A percentile compares a stretch with the other conserved stretches of the same genome.
phyloP scores from a whole-genome alignment of 2,329 filamentous ascomycete genomes.

The Cercospora zeae-maydis region DNA sequence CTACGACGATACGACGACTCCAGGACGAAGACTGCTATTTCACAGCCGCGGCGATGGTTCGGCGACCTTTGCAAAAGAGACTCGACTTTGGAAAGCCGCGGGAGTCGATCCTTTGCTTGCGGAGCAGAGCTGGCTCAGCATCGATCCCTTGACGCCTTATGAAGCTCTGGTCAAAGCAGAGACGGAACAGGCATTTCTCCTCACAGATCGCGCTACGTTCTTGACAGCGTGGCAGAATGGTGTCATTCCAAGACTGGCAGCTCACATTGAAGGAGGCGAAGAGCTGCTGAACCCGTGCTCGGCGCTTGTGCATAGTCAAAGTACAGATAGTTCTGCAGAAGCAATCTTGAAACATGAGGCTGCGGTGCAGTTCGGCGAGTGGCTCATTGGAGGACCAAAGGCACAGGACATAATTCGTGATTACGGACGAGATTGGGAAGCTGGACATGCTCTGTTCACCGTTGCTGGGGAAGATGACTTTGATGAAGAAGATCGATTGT shows the following conservation, averaged over 20 bases:
- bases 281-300: constrained; percentile 28
- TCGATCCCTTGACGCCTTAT: constrained; percentile 20
- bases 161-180: constrained; percentile 25
- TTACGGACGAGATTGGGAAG: constrained; percentile 23
- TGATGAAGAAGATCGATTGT: constrained; percentile 12
- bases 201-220: constrained; percentile 27
- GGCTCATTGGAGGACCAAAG: constrained; percentile 11
- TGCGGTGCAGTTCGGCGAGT: constrained; percentile 22
- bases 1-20: not conserved
- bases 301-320: constrained; percentile 13
- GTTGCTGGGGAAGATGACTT: constrained; percentile 19
- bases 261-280: constrained; percentile 21
- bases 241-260: constrained; percentile 11
- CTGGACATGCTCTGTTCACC: constrained; percentile 21
- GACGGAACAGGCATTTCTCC: constrained; percentile 20
- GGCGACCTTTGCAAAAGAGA: constrained; percentile 26
- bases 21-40: not conserved
- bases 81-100: constrained; percentile 18
- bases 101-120: not conserved
- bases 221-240: constrained; percentile 24
- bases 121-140: constrained; percentile 16
- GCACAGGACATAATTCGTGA: constrained; percentile 19
- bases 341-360: not conserved
- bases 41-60: constrained; percentile 27
- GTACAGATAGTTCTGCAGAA: not conserved